These are phyloP conservation scores for Paracoccidioides brasiliensis DNA, from an alignment of 2,329 filamentous ascomycete species.

Conservation along the genomic window DNA sequence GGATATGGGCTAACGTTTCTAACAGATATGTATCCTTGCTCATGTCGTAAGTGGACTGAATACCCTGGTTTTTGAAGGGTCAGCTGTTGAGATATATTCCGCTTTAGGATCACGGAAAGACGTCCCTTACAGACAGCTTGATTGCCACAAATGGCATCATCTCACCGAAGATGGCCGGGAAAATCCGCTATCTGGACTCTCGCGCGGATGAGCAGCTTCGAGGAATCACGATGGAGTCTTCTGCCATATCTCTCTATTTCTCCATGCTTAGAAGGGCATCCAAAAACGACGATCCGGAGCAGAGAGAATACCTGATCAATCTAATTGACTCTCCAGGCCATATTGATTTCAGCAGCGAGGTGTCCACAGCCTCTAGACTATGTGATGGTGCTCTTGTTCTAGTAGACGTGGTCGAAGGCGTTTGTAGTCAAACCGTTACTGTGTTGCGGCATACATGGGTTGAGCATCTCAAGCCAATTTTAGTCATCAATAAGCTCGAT, in stretches of 20 bases:
- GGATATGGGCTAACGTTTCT: conserved; percentile 21
- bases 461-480: conserved; percentile 83
- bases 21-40: conserved; percentile 81
- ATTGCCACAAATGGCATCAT: conserved; percentile 99
- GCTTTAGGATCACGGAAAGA: conserved; percentile 82
- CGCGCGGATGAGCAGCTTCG: conserved; percentile 88
- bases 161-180: conserved; percentile 90
- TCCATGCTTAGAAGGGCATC: conserved; percentile 67
- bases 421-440: conserved; percentile 96
- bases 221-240: conserved; percentile 99
- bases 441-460: conserved; percentile 90
- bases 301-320: conserved; percentile 90
- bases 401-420: conserved; percentile 92
- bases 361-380: conserved; percentile 84
- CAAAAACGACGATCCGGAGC: conserved; percentile 53
- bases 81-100: conserved; percentile 7
- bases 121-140: conserved; percentile 86
- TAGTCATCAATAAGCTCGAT: conserved; percentile 98
- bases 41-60: conserved; percentile 54
- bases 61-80: neutral
- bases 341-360: conserved; percentile 97
- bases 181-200: conserved; percentile 95
- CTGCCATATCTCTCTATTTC: conserved; percentile 91
- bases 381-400: conserved; percentile 91
- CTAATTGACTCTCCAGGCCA: conserved; percentile 96